Percentiles rank a stretch among this genome's conserved stretches.
These are phyloP conservation scores for Curvularia verruculosa DNA, from an alignment of 2,329 filamentous ascomycete species.

Conservation along the genomic window DNA sequence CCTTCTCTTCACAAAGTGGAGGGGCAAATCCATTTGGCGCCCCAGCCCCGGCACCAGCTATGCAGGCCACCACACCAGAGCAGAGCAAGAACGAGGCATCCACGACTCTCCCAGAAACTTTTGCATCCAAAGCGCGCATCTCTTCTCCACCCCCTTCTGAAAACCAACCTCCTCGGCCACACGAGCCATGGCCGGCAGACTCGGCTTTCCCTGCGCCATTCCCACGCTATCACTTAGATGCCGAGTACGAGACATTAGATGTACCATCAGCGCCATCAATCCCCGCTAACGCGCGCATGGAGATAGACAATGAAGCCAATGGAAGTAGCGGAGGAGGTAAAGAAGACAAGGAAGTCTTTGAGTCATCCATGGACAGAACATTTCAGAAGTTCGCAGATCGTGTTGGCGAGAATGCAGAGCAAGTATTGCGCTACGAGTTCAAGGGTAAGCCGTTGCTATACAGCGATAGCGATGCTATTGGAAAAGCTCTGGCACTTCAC, in stretches of 20 bases:
- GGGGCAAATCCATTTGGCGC: conserved; percentile 37
- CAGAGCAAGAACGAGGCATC: conserved; percentile 32
- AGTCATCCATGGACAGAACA: conserved; percentile 56
- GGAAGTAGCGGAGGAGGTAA: conserved; percentile 42
- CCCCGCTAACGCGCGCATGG: conserved; percentile 54
- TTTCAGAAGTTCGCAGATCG: conserved; percentile 61
- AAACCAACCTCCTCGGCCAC: conserved; percentile 50
- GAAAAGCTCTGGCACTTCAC: conserved; percentile 62
- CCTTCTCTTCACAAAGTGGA: conserved; percentile 56
- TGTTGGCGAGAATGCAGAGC: conserved; percentile 57
- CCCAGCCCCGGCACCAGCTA: conserved; percentile 54
- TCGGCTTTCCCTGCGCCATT: conserved; percentile 72
- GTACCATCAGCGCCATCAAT: conserved; percentile 57
- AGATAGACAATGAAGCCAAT: conserved; percentile 44
- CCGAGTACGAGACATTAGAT: conserved; percentile 88
- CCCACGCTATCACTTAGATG: conserved; percentile 79
- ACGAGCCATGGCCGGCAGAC: conserved; percentile 77
- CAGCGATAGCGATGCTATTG: conserved; percentile 75
- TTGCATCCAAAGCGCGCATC: conserved; percentile 72
- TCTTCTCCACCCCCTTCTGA: conserved; percentile 49
- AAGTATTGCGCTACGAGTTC: conserved; percentile 59
- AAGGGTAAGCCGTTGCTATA: conserved; percentile 70
- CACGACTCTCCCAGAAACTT: conserved; percentile 71
- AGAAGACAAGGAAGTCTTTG: conserved; percentile 56
- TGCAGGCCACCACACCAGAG: conserved; percentile 19